Percentiles rank a stretch among this genome's conserved stretches.
phyloP scores from a whole-genome alignment of 257 asterid species.

The Solanum microdontum region DNA sequence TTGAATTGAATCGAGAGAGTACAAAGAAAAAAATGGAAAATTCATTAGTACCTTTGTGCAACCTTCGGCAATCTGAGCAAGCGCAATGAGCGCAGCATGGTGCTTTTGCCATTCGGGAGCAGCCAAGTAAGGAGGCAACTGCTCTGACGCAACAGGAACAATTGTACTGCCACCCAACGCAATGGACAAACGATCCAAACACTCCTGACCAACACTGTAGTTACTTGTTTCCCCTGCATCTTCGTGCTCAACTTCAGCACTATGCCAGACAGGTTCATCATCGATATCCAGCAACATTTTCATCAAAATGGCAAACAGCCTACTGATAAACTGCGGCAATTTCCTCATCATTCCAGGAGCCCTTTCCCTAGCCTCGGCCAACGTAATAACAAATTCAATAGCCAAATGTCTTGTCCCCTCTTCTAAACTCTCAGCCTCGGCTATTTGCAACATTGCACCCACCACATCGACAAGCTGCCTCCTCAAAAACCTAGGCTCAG shows the following conservation, averaged over 20 bases:
- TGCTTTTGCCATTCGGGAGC: slow-evolving; percentile 95
- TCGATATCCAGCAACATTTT: slow-evolving; percentile 81
- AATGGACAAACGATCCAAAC: slow-evolving; percentile 80
- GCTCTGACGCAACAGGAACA: slow-evolving; percentile 95
- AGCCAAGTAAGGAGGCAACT: slow-evolving; percentile 62
- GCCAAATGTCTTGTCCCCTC: slow-evolving; percentile 97
- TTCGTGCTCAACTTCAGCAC: slow-evolving; percentile 79
- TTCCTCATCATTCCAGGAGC: slow-evolving; percentile 99
- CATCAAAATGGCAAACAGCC: slow-evolving; percentile 76
- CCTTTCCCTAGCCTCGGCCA: slow-evolving; percentile 95
- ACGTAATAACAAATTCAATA: slow-evolving; percentile 79
- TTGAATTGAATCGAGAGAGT: background rate
- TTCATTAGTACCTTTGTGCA: slow-evolving; percentile 65
- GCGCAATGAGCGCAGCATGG: slow-evolving; percentile 89
- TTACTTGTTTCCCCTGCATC: slow-evolving; percentile 96
- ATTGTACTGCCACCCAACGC: slow-evolving; percentile 91
- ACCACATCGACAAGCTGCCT: slow-evolving; percentile 95
- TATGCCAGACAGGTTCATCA: slow-evolving; percentile 91
- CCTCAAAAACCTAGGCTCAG: slow-evolving; percentile 86
- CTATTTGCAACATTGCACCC: slow-evolving; percentile 90
- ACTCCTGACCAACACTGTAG: slow-evolving; percentile 91
- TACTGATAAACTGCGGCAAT: slow-evolving; percentile 82
- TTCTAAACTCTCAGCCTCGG: slow-evolving; percentile 81
- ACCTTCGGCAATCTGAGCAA: slow-evolving; percentile 98
- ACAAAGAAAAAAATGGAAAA: background rate